A percentile compares a stretch with the other conserved stretches of the same genome.
These are phyloP conservation scores for Hordeum pubiflorum DNA, from an alignment of 202 grass and related monocot genomes.

Conservation along the genomic window DNA sequence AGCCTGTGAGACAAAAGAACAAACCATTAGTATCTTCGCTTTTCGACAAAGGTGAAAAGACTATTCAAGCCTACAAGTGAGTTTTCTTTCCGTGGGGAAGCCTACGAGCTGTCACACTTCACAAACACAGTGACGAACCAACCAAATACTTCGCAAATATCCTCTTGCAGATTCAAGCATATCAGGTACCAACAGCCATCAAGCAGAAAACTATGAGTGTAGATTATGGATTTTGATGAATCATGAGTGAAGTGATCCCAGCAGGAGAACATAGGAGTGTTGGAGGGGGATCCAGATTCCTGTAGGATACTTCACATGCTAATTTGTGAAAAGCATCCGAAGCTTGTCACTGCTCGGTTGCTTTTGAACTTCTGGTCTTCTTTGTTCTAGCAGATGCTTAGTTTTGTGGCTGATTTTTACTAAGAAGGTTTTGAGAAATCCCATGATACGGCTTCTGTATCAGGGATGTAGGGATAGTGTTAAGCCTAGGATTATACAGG, in stretches of 20 bases:
- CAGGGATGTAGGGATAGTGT: too few relatives aligned
- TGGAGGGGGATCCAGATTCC: neutral
- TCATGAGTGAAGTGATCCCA: neutral
- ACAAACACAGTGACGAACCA: neutral
- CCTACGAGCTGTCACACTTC: neutral
- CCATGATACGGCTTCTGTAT: too few relatives aligned
- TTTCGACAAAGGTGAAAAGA: neutral
- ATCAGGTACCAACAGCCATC: neutral
- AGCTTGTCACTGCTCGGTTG: neutral
- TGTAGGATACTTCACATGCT: neutral
- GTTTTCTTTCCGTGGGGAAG: neutral
- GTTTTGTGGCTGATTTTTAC: too few relatives aligned
- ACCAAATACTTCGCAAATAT: neutral
- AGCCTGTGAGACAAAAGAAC: conserved; percentile 34
- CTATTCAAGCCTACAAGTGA: neutral
- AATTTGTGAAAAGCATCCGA: neutral
- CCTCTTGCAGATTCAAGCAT: neutral
- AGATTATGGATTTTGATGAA: conserved; percentile 8
- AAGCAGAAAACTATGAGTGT: neutral
- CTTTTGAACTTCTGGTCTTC: neutral
- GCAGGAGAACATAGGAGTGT: neutral
- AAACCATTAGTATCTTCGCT: conserved; percentile 13
- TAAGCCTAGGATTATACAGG: too few relatives aligned
- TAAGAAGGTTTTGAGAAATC: too few relatives aligned
- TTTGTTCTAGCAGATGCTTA: neutral